phyloP scores from a whole-genome alignment of 2,329 filamentous ascomycete genomes.

The Hansfordia pulvinata region DNA sequence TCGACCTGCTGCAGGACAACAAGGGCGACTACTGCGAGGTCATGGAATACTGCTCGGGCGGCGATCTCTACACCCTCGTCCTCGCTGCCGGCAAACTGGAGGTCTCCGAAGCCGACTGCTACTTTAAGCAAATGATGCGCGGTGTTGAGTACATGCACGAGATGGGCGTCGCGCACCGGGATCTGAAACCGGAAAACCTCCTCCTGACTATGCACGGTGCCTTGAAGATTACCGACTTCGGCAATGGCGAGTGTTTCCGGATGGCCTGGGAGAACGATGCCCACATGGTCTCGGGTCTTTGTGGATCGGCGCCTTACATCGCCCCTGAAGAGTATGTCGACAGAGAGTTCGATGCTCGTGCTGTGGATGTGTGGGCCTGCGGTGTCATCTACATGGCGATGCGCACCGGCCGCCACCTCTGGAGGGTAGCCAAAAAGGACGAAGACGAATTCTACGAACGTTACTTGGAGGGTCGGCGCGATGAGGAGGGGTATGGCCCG shows the following conservation, averaged over 20 bases:
- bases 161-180: slow-evolving; percentile 95
- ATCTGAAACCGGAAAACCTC: slow-evolving; percentile 93
- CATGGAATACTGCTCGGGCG: slow-evolving; percentile 97
- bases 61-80: slow-evolving; percentile 88
- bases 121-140: slow-evolving; percentile 98
- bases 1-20: slow-evolving; percentile 87
- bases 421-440: slow-evolving; percentile 92
- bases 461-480: slow-evolving; percentile 82
- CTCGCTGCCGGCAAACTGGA: slow-evolving; percentile 85
- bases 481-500: slow-evolving; percentile 90
- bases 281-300: slow-evolving; percentile 95
- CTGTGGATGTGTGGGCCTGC: slow-evolving; percentile 97
- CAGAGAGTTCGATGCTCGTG: slow-evolving; percentile 89
- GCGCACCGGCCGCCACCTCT: slow-evolving; percentile 88
- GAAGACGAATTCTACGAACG: slow-evolving; percentile 96
- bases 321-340: slow-evolving; percentile 93
- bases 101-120: slow-evolving; percentile 87
- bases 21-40: slow-evolving; percentile 98
- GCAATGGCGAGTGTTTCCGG: slow-evolving; percentile 96
- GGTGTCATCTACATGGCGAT: slow-evolving; percentile 99
- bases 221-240: slow-evolving; percentile 96
- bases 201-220: slow-evolving; percentile 84
- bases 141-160: slow-evolving; percentile 98
- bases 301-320: slow-evolving; percentile 93
- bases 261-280: slow-evolving; percentile 99